A percentile compares a stretch with the other conserved stretches of the same genome.
These are phyloP conservation scores for Lodderomyces parapsilosis DNA, from an alignment of 1,139 yeast species.

Conservation along the genomic window DNA sequence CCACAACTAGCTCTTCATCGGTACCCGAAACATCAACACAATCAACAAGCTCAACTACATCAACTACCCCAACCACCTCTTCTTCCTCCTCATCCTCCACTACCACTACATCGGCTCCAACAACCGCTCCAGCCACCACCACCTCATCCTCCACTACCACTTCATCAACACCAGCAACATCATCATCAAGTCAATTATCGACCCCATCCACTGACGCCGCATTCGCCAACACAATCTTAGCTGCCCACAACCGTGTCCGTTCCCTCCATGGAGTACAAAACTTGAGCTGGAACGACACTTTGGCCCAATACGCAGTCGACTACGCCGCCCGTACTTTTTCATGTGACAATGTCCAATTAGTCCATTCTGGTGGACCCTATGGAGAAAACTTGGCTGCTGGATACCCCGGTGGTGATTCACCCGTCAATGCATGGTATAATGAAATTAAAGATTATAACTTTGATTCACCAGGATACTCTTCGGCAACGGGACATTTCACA, in stretches of 20 bases:
- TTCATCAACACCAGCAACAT: conserved; percentile 23
- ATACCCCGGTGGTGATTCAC: conserved; percentile 49
- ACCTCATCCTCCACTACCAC: conserved; percentile 18
- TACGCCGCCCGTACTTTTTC: conserved; percentile 43
- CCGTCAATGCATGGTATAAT: conserved; percentile 82
- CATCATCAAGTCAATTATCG: conserved; percentile 19
- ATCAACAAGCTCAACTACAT: conserved; percentile 17
- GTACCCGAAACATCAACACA: conserved; percentile 20
- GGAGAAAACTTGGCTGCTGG: conserved; percentile 93
- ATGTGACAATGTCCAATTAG: conserved; percentile 53
- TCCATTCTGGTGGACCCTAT: conserved; percentile 60
- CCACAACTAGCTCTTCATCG: conserved; percentile 14
- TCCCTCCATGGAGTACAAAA: conserved; percentile 50
- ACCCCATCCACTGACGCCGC: conserved; percentile 16
- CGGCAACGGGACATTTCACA: conserved; percentile 70
- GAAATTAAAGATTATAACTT: conserved; percentile 64
- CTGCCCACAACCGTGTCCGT: conserved; percentile 53
- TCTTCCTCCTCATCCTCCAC: conserved; percentile 17
- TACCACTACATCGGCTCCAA: conserved; percentile 17
- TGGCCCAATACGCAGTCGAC: conserved; percentile 48
- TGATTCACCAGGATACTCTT: conserved; percentile 29
- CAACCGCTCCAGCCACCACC: conserved; percentile 21
- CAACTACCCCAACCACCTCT: conserved; percentile 13
- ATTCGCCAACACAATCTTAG: conserved; percentile 37
- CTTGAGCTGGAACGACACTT: conserved; percentile 47